Evolutionary conservation across 495 filamentous ascomycete species (phyloP).

Genomic region (Penicillium verhagenii): DNA sequence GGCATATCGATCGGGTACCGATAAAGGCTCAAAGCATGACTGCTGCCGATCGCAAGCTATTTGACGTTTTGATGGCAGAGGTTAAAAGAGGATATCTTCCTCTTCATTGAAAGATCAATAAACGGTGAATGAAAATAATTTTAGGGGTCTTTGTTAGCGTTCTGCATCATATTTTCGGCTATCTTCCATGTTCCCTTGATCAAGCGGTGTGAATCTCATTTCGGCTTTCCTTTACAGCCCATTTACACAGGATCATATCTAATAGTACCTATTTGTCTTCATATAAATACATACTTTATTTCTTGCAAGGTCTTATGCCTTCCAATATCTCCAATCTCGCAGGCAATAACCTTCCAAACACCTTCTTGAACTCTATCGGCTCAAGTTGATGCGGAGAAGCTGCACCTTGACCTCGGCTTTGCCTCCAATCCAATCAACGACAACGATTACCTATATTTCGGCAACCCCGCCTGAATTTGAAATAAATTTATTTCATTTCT

Average conservation of each 20-base stretch:
- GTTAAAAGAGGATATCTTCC: slow-evolving; percentile 12
- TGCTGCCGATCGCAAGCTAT: slow-evolving; percentile 19
- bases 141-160: neutral
- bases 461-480: neutral
- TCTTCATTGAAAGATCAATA: neutral
- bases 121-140: neutral
- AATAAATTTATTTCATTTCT: too few relatives aligned
- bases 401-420: neutral
- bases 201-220: too few relatives aligned
- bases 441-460: neutral
- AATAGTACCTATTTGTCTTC: too few relatives aligned
- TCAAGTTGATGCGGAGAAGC: neutral
- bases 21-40: slow-evolving; percentile 4
- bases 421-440: neutral
- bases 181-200: neutral
- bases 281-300: neutral
- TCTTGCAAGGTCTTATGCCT: neutral
- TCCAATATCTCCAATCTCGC: neutral
- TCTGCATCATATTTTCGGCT: neutral
- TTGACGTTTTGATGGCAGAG: slow-evolving; percentile 23
- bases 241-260: neutral
- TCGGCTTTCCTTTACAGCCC: neutral
- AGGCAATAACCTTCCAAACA: neutral
- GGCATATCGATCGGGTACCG: neutral
- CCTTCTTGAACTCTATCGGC: neutral